Evolutionary conservation across 1,139 yeast genomes (phyloP), one percentile per base, ranked within the genome.

Genomic region (Magnusiomyces magnusii): DNA sequence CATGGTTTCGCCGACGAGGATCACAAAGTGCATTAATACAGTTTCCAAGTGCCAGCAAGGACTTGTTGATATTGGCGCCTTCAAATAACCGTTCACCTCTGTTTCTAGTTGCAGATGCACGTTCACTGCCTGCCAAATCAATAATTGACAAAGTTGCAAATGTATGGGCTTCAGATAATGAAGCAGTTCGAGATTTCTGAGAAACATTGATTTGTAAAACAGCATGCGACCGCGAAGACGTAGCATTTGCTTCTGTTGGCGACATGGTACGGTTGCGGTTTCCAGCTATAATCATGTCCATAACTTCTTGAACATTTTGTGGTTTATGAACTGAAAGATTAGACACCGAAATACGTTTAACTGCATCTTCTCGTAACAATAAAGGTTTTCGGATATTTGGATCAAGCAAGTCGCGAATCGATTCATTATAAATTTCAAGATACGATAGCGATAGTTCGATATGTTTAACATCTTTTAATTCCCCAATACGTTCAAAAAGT

Each of bases 11-110:
- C 61, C 83, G 75, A 60, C 85, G 75, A 1, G 85, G 83, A 67
- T 85, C 93, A 73, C 96, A 89, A 56, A 91, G 76, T 1, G 97
- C 97, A 71, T 90, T 91, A 64, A 93, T 92, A 71, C 98, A 92
- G 69, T 91, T 92, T 0, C 98, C 98, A 56, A 93, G 76, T 0
- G 98, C 97, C 58, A 92, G 75, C 54, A 92, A 75, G 0, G 97
- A 90, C 69, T 85, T 84, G 74, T 92, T 92, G 67, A 92, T 92
- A 69, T 89, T 89, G 19, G 97, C 97, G 31, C 98, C 97, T 70
- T 92, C 98, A 62, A 84, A 80, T 13, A 92, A 76, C 57, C 96
- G 74, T 27, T 80, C 81, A 0, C 98, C 97, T 59, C 90, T 74
- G 70, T 91, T 92, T 65, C 82, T 84, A 0, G 97, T 90, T 0